These are phyloP conservation scores for Aspergillus avenaceus DNA, from an alignment of 495 filamentous ascomycete genomes.

Conservation along the genomic window DNA sequence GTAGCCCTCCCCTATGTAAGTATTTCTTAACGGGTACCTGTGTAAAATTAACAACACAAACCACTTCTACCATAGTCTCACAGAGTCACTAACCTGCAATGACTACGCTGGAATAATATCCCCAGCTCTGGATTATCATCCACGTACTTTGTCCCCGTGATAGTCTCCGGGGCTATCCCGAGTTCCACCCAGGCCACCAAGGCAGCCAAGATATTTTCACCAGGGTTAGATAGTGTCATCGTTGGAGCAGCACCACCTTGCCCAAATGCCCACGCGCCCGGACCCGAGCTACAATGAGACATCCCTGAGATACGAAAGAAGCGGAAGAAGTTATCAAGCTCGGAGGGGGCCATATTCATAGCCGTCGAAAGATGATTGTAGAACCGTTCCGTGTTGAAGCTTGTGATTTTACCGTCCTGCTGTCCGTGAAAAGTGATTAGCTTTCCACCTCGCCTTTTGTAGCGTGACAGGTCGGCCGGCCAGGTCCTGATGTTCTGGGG, in stretches of 20 bases:
- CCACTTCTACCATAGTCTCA: background rate
- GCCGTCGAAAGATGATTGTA: conserved; percentile 24
- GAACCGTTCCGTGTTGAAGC: conserved; percentile 17
- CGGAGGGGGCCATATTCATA: conserved; percentile 19
- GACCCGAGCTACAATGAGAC: conserved; percentile 36
- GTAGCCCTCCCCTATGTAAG: background rate
- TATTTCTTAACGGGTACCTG: conserved; percentile 3
- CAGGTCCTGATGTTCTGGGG: conserved; percentile 30
- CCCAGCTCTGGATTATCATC: conserved; percentile 29
- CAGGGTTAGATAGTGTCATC: conserved; percentile 4
- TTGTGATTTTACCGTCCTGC: conserved; percentile 24
- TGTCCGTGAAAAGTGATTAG: conserved; percentile 30
- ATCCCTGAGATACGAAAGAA: conserved; percentile 48
- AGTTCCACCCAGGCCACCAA: conserved; percentile 50
- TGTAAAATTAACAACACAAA: background rate
- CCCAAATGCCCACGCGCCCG: conserved; percentile 42
- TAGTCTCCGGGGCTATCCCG: conserved; percentile 36
- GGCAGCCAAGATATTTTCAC: conserved; percentile 33
- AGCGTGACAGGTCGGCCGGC: conserved; percentile 26
- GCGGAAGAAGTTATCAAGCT: conserved; percentile 44
- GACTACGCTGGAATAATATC: conserved; percentile 27
- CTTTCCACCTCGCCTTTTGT: conserved; percentile 24
- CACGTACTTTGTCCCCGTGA: conserved; percentile 40
- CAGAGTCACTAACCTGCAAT: conserved; percentile 27
- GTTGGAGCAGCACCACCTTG: conserved; percentile 23